Evolutionary conservation across 257 asterid genomes (phyloP).

Genomic region (Asclepias syriaca): DNA sequence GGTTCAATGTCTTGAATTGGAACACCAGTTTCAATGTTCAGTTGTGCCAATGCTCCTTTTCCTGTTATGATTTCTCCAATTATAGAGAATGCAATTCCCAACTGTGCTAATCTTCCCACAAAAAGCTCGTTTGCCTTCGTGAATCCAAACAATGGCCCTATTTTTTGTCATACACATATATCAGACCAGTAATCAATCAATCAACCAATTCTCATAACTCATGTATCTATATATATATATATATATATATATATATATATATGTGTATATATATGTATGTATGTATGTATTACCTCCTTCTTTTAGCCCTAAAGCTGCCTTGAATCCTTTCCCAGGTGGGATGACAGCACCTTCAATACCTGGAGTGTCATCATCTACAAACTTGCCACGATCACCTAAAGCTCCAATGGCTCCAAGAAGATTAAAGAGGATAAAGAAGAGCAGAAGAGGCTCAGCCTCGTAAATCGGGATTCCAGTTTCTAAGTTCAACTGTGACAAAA

Average conservation of each 20-base stretch:
- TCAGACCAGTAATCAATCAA: not conserved
- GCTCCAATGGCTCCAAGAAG: conserved; percentile 98
- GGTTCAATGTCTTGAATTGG: conserved; percentile 87
- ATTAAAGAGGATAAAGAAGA: conserved; percentile 84
- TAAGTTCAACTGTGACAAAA: conserved; percentile 68
- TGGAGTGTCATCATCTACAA: conserved; percentile 61
- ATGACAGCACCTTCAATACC: conserved; percentile 72
- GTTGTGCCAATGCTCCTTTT: conserved; percentile 90
- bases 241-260: not conserved
- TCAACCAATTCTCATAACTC: too few relatives aligned
- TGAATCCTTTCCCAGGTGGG: conserved; percentile 67
- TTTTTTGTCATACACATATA: not conserved
- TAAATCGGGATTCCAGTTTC: conserved; percentile 93
- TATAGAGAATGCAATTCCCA: conserved; percentile 84
- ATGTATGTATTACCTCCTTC: conserved; percentile 35
- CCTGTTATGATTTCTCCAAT: conserved; percentile 93
- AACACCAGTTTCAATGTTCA: conserved; percentile 87
- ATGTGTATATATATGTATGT: too few relatives aligned
- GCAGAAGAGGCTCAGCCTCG: conserved; percentile 57
- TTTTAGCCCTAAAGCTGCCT: conserved; percentile 67
- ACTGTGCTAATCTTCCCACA: conserved; percentile 91
- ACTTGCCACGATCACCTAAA: conserved; percentile 85
- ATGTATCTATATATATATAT: too few relatives aligned
- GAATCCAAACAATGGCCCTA: conserved; percentile 90
- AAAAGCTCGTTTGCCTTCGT: conserved; percentile 89